These are phyloP conservation scores for Fraxinus cuspidata DNA, from an alignment of 257 asterid species.

Conservation along the genomic window DNA sequence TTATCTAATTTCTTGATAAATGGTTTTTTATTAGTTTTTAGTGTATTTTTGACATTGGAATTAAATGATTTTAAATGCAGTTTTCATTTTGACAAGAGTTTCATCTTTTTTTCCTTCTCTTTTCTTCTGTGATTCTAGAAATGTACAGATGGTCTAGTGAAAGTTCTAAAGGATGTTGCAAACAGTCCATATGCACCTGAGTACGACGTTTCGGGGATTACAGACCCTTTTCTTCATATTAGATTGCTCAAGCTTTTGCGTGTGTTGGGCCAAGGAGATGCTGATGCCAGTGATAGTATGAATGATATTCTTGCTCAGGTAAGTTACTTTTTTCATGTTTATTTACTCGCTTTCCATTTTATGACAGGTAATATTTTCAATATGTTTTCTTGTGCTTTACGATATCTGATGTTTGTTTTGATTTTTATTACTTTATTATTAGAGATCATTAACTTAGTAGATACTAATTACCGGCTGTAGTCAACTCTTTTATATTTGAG, in stretches of 20 bases:
- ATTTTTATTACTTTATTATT: no score
- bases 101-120: slow-evolving; percentile 6
- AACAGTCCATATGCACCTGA: slow-evolving; percentile 98
- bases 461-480: not conserved
- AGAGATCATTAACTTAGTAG: not conserved
- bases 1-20: not conserved
- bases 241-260: slow-evolving; percentile 80
- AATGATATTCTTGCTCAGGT: slow-evolving; percentile 99
- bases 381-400: not conserved
- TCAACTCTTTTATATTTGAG: not conserved
- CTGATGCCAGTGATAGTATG: slow-evolving; percentile 93
- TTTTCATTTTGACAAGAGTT: not conserved
- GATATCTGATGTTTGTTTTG: not conserved
- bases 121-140: slow-evolving; percentile 51
- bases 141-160: slow-evolving; percentile 88
- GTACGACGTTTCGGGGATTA: slow-evolving; percentile 88
- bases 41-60: not conserved
- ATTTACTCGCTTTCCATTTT: not conserved
- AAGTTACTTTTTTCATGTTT: slow-evolving; percentile 17
- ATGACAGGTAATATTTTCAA: not conserved
- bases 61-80: not conserved
- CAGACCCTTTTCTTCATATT: slow-evolving; percentile 95
- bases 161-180: slow-evolving; percentile 74
- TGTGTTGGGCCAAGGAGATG: slow-evolving; percentile 90
- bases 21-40: not conserved